Base-by-base conservation (phyloP, 176 grass and related monocot genomes). In the Triticum turgidum region DNA sequence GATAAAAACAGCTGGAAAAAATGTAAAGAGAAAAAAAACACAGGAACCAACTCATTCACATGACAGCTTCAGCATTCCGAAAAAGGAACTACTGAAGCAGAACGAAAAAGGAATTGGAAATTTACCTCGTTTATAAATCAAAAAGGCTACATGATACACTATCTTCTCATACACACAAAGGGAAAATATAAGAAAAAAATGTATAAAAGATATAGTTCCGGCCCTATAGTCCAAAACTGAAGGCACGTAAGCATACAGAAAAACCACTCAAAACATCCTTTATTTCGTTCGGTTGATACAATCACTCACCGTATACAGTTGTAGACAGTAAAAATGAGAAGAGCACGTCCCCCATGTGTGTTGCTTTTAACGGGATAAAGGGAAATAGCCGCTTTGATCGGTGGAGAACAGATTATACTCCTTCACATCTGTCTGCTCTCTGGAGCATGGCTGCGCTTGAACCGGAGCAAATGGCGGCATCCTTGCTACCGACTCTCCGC, bases 341-440 rank as follows among this genome's bases (percentile, higher is more conserved):
- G 17, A 83, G 11, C 52, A 84, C 3, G 6, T 86, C 33, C 9
- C 47, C 45, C 45, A 39, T 22, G 32, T 69, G 62, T 24, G 47
- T 86, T 61, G 75, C n/a, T 58, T 90, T 86, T 76, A 79, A 80
- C 88, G 83, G 87, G 87, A 93, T 71, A 84, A 95, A 95, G 21
- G 91, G 83, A 89, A 95, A 91, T 64, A 82, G 33, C 66, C 83
- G 67, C 78, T 83, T 87, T 88, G 73, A 52, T 76, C 83, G 22
- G 86, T 76, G 78, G 91, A 93, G 79, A 95, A 95, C 74, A 95
- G 90, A 78, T 89, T 91, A 74, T 95, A 95, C 82, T 97, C 89
- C 67, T 95, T 83, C 67, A 96, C 85, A 77, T 91, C 79, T 64
- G 80, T 82, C 85, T 96, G 88, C 77, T 92, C 92, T 85, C 86